phyloP scores from a whole-genome alignment of 1,284 basidiomycete genomes.

The Moesziomyces parantarcticus region DNA sequence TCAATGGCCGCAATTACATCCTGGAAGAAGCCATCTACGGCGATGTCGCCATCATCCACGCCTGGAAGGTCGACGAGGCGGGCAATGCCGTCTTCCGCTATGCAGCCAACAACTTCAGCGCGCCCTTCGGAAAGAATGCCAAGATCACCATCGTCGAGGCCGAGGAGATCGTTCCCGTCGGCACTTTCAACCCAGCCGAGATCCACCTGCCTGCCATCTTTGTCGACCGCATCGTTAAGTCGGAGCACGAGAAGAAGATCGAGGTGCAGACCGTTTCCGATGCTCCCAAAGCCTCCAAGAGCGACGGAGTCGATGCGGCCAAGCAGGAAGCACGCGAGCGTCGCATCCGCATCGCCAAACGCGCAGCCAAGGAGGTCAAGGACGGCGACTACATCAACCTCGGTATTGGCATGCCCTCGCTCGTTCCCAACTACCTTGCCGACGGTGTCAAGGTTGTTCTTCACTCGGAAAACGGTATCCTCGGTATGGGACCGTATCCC shows the following conservation, averaged over 20 bases:
- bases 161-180: conserved; percentile 63
- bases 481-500: conserved; percentile 66
- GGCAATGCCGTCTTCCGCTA: conserved; percentile 69
- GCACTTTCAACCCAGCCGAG: conserved; percentile 54
- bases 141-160: conserved; percentile 64
- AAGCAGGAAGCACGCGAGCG: conserved; percentile 48
- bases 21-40: conserved; percentile 87
- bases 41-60: conserved; percentile 88
- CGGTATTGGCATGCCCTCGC: conserved; percentile 62
- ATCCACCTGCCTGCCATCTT: conserved; percentile 64
- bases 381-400: conserved; percentile 66
- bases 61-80: conserved; percentile 92
- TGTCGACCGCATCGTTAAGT: conserved; percentile 60
- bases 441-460: conserved; percentile 59
- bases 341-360: conserved; percentile 50
- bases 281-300: conserved; percentile 33
- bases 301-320: conserved; percentile 10
- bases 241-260: conserved; percentile 52
- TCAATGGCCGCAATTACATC: conserved; percentile 84
- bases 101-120: conserved; percentile 63
- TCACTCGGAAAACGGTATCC: conserved; percentile 65
- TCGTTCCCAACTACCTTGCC: conserved; percentile 64
- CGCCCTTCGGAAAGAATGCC: conserved; percentile 64
- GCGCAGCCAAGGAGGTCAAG: conserved; percentile 61
- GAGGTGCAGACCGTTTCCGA: conserved; percentile 56